Base-by-base conservation (phyloP, 176 grass and related monocot genomes). In the Hordeum vulgare region DNA sequence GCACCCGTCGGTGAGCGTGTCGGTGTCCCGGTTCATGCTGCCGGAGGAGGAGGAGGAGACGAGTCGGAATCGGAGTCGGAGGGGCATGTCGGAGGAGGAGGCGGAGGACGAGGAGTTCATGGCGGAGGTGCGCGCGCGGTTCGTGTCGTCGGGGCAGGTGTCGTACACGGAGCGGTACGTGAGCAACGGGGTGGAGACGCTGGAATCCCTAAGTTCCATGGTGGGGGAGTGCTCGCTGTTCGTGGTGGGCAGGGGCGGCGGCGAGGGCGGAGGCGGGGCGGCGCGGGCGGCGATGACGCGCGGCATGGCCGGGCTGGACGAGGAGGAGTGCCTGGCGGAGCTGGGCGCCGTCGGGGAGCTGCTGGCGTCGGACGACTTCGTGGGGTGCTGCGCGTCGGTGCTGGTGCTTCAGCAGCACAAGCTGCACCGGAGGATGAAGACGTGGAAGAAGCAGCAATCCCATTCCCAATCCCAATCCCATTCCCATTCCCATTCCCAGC, bases 261-360 rank as follows among this genome's bases (percentile, higher is more conserved):
- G 24, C 11, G 61, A 28, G 13, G 61, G 13, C 27, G 61, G 18
- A 8, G 49, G n/a, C 14, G 31, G 37, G 7, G 26, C 5, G 31
- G 66, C 61, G 36, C 11, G 29, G n/a, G 23, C 36, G 21, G 15
- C 44, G 4, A 80, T 90, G 82, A 96, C 86, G 2, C 33, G 28
- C 0, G 80, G 90, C 42, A 88, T 92, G 59, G 88, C 82, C 2
- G 86, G 84, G 15, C 86, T 80, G 85, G 82, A 90, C 8, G 80
- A 92, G 31, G 90, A 92, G 37, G 93, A 92, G 23, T 92, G 85
- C 62, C 83, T 83, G 1, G 90, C 86, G 1, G 90, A 95, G 90
- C 83, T 95, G 24, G 93, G 93, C 0, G 83, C 85, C 29, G 20
- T 95, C 3, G 93, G 93, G 4, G 90, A 95, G 89, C 68, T 95